These are phyloP conservation scores for Bolboschoenoplectus hybrid DNA, from an alignment of 202 grass and related monocot genomes.

Conservation along the genomic window DNA sequence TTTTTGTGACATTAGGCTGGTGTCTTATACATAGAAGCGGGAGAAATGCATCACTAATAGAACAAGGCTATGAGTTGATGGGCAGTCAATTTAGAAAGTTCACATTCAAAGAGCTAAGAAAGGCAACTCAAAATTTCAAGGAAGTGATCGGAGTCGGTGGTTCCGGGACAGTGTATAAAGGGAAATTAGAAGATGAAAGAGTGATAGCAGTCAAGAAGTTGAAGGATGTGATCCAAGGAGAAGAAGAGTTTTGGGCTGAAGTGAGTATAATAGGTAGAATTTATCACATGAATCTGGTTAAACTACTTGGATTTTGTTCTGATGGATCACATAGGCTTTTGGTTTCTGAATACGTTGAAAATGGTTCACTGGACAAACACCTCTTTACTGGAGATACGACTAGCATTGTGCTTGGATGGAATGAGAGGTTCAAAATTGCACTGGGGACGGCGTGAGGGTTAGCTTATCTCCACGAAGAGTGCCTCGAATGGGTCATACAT, in stretches of 20 bases:
- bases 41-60: conserved; percentile 43
- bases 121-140: conserved; percentile 50
- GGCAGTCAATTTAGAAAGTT: conserved; percentile 57
- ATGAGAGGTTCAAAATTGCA: conserved; percentile 57
- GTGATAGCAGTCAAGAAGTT: conserved; percentile 52
- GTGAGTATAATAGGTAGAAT: conserved; percentile 49
- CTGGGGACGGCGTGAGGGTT: conserved; percentile 54
- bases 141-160: conserved; percentile 52
- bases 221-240: conserved; percentile 43
- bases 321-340: conserved; percentile 50
- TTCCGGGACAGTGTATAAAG: conserved; percentile 56
- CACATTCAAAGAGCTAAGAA: conserved; percentile 54
- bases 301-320: conserved; percentile 60
- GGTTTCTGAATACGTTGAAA: conserved; percentile 57
- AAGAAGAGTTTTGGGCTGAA: conserved; percentile 61
- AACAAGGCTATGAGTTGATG: conserved; percentile 57
- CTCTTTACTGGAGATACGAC: conserved; percentile 37
- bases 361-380: conserved; percentile 54
- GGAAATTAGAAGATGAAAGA: conserved; percentile 47
- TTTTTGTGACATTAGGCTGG: conserved; percentile 42
- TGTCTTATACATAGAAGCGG: conserved; percentile 50
- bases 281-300: conserved; percentile 72
- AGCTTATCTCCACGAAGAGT: conserved; percentile 68
- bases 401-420: conserved; percentile 49
- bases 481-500: conserved; percentile 71